Conservation (phyloP, 2,329 filamentous ascomycete species). For the Knufia fluminis region DNA sequence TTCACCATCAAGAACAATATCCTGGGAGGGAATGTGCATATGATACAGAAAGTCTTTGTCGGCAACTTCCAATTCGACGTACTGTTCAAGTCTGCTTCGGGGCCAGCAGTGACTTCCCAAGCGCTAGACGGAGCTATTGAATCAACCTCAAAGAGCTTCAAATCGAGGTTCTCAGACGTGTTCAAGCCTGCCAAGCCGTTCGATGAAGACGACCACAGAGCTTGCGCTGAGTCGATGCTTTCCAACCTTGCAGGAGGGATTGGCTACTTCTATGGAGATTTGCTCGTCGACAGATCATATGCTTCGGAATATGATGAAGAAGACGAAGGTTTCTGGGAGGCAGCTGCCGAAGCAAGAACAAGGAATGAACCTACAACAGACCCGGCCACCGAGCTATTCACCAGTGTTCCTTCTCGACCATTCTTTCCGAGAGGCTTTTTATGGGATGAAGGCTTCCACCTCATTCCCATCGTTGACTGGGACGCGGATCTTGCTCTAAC, state of each 20-base stretch:
- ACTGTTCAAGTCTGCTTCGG: constrained; percentile 73
- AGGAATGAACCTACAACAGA: constrained; percentile 61
- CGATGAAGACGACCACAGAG: constrained; percentile 58
- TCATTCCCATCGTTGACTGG: constrained; percentile 86
- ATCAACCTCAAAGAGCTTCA: constrained; percentile 58
- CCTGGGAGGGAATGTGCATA: constrained; percentile 66
- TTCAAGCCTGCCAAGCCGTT: constrained; percentile 72
- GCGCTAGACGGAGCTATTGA: constrained; percentile 63
- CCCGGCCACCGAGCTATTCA: constrained; percentile 81
- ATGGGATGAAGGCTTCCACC: constrained; percentile 97
- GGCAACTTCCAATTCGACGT: constrained; percentile 89
- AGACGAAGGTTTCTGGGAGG: constrained; percentile 91
- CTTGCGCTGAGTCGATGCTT: constrained; percentile 81
- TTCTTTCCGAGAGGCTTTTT: constrained; percentile 96
- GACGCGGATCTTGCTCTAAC: constrained; percentile 80
- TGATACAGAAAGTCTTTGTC: constrained; percentile 85
- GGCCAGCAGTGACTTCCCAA: constrained; percentile 47
- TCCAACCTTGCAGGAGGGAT: constrained; percentile 91
- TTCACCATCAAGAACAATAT: constrained; percentile 68
- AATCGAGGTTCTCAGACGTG: constrained; percentile 61
- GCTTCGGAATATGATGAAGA: constrained; percentile 92
- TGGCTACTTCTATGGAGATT: constrained; percentile 86
- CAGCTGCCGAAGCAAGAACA: constrained; percentile 68
- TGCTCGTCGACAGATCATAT: constrained; percentile 81
- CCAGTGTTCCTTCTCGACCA: constrained; percentile 79